These are phyloP conservation scores for Hemerocallis citrina DNA, from an alignment of 106 monocot species.

Conservation along the genomic window DNA sequence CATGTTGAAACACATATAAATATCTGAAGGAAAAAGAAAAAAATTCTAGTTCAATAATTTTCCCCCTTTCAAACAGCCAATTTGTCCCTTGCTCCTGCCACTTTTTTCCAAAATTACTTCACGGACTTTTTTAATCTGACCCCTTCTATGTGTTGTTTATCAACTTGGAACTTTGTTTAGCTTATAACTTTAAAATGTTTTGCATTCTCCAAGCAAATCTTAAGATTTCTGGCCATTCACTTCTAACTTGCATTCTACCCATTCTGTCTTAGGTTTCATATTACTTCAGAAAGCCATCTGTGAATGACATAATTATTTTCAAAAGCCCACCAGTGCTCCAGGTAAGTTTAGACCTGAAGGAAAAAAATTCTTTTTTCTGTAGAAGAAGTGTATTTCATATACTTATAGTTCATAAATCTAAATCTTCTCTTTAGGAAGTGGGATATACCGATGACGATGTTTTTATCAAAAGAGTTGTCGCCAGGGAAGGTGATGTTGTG, in stretches of 20 bases:
- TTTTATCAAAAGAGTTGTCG: conserved; percentile 94
- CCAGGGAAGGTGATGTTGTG: conserved; percentile 86
- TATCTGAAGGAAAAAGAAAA: no score
- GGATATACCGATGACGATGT: conserved; percentile 94
- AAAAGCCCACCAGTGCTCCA: conserved; percentile 97
- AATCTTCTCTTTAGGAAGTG: conserved; percentile 46
- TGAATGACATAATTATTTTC: conserved; percentile 97
- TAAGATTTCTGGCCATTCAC: neutral
- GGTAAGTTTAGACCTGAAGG: conserved; percentile 27
- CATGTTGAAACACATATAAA: no score
- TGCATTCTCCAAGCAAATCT: neutral
- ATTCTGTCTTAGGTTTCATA: conserved; percentile 70
- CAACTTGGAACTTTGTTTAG: neutral
- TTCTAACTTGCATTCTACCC: neutral
- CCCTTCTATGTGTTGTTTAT: neutral
- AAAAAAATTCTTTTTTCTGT: neutral
- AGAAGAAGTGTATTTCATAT: neutral
- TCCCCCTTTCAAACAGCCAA: no score
- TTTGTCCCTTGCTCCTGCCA: no score
- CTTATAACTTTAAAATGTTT: neutral
- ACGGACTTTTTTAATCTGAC: no score
- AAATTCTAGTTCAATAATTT: no score
- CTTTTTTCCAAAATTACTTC: no score
- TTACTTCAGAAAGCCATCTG: conserved; percentile 93
- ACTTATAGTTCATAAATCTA: neutral